These are phyloP conservation scores for Collybia mongolica DNA, from an alignment of 768 basidiomycete genomes.

Conservation along the genomic window DNA sequence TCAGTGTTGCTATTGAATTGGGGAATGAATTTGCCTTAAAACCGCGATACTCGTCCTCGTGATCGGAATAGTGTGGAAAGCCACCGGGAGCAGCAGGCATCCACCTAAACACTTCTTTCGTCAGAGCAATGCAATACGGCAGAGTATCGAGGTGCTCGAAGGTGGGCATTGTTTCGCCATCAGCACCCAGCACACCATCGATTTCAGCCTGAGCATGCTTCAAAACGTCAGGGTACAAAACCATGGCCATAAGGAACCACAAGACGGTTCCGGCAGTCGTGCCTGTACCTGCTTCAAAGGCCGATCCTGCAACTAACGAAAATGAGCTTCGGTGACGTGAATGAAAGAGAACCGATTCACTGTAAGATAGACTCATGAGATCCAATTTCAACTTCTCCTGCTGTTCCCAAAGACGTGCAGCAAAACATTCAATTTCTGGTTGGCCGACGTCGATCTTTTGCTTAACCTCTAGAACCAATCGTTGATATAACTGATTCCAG, in stretches of 20 bases:
- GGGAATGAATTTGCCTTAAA: too few relatives aligned
- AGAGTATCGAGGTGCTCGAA: conserved; percentile 10
- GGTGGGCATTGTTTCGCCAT: conserved; percentile 3
- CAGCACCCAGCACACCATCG: conserved; percentile 4
- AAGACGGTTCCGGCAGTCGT: conserved; percentile 2
- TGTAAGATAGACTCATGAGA: conserved; percentile 1
- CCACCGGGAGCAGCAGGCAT: conserved; percentile 12
- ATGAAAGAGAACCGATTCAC: neutral
- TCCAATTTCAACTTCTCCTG: conserved; percentile 7
- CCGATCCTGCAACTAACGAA: conserved; percentile 7
- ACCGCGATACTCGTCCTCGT: conserved; percentile 17
- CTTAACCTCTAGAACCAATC: conserved; percentile 20
- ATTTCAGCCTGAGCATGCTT: conserved; percentile 11
- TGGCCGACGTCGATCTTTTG: conserved; percentile 14
- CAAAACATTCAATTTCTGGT: conserved; percentile 10
- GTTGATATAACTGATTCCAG: conserved; percentile 18
- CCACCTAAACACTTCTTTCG: conserved; percentile 14
- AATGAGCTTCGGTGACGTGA: neutral
- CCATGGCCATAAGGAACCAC: conserved; percentile 13
- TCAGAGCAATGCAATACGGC: conserved; percentile 9
- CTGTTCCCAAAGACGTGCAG: conserved; percentile 12
- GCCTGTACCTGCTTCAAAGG: conserved; percentile 12
- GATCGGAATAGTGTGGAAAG: conserved; percentile 11
- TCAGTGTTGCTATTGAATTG: too few relatives aligned
- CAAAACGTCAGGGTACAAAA: conserved; percentile 13